phyloP scores from a whole-genome alignment of 805 yeast genomes.

The Torulaspora delbrueckii region DNA sequence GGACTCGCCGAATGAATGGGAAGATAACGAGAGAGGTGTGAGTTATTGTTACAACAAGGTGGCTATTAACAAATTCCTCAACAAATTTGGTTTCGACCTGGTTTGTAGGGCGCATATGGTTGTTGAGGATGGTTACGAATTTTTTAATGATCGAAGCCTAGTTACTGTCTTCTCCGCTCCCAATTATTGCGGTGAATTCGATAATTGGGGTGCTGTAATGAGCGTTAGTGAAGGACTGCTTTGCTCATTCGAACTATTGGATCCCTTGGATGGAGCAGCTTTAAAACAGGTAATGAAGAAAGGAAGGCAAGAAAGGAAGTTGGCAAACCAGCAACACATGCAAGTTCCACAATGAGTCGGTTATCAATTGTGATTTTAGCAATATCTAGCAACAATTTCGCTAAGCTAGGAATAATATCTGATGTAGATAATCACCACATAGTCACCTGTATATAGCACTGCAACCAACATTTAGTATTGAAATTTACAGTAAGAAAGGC shows the following conservation, averaged over 20 bases:
- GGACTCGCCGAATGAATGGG: constrained; percentile 55
- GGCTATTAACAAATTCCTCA: constrained; percentile 65
- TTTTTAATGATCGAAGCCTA: constrained; percentile 64
- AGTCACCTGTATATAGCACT: neutral
- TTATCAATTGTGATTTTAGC: neutral
- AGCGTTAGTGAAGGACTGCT: constrained; percentile 87
- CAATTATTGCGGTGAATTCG: constrained; percentile 51
- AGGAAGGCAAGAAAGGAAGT: constrained; percentile 82
- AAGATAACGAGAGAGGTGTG: constrained; percentile 78
- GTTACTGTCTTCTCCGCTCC: constrained; percentile 83
- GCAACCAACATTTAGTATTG: neutral
- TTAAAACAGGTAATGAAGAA: constrained; percentile 90
- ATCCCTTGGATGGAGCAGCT: constrained; percentile 90
- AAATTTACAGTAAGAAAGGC: neutral
- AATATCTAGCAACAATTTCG: neutral
- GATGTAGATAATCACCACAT: neutral
- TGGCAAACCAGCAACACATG: constrained; percentile 42
- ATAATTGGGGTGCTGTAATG: constrained; percentile 98
- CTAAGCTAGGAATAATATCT: neutral
- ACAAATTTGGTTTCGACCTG: constrained; percentile 64
- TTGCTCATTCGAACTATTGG: constrained; percentile 88
- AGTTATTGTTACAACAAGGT: constrained; percentile 71
- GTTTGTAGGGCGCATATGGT: constrained; percentile 86
- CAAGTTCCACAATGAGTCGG: constrained; percentile 5
- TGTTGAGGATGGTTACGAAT: constrained; percentile 84